Percentiles rank a stretch among this genome's conserved stretches.
These are phyloP conservation scores for Trichoderma simmonsii DNA, from an alignment of 2,329 filamentous ascomycete genomes.

Conservation along the genomic window DNA sequence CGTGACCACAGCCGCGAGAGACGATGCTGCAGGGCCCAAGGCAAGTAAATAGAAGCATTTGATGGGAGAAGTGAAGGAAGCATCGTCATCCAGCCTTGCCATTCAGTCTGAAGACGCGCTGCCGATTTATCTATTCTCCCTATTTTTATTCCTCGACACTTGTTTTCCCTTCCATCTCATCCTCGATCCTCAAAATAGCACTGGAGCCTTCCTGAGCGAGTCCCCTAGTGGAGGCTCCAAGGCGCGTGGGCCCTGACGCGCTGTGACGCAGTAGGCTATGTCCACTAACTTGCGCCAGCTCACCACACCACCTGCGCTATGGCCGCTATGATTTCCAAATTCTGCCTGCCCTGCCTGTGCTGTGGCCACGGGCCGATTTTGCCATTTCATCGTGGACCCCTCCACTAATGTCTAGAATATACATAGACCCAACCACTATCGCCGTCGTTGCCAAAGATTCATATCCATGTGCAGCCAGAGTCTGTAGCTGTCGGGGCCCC, in stretches of 20 bases:
- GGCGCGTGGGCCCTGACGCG: slow-evolving; percentile 14
- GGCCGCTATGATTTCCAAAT: background rate
- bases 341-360: background rate
- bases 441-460: background rate
- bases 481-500: slow-evolving; percentile 6
- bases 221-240: background rate
- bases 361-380: slow-evolving; percentile 6
- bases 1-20: slow-evolving; percentile 1
- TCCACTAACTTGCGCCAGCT: slow-evolving; percentile 11
- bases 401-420: slow-evolving; percentile 19
- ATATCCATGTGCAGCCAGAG: background rate
- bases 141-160: background rate
- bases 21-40: background rate
- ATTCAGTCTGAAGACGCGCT: background rate
- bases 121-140: background rate
- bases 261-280: slow-evolving; percentile 12
- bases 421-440: slow-evolving; percentile 21
- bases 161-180: background rate
- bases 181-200: background rate
- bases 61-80: background rate
- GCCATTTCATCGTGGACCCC: slow-evolving; percentile 2
- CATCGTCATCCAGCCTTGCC: background rate
- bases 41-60: slow-evolving; percentile 6
- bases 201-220: background rate
- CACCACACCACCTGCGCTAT: background rate